phyloP scores from a whole-genome alignment of 2,329 filamentous ascomycete genomes.

The Venturia oleaginea region DNA sequence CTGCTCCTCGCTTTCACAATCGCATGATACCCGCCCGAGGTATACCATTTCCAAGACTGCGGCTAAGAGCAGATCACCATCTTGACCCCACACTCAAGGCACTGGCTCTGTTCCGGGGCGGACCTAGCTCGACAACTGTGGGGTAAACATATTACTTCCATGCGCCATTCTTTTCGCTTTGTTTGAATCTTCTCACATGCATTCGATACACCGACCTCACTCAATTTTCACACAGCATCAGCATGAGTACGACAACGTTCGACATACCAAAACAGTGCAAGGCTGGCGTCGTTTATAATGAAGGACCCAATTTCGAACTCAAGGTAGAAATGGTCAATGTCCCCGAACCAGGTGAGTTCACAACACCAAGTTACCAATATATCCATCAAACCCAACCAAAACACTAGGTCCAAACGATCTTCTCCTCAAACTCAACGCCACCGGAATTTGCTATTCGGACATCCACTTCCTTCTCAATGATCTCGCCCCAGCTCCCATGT shows the following conservation, averaged over 20 bases:
- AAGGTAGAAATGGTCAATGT: slow-evolving; percentile 41
- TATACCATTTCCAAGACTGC: background rate
- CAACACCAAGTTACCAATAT: background rate
- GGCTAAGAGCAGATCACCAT: background rate
- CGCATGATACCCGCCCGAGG: background rate
- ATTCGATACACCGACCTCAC: background rate
- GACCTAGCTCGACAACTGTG: background rate
- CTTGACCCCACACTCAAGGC: background rate
- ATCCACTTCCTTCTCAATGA: slow-evolving; percentile 50
- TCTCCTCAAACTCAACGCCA: slow-evolving; percentile 48
- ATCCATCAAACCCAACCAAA: background rate
- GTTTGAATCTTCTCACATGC: background rate
- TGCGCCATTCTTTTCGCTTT: background rate
- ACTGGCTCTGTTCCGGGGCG: background rate
- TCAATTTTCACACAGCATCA: background rate
- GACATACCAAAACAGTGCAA: slow-evolving; percentile 42
- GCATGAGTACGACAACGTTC: slow-evolving; percentile 15
- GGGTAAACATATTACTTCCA: background rate
- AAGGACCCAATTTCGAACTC: slow-evolving; percentile 40
- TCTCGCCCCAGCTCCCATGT: slow-evolving; percentile 25
- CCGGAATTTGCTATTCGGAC: slow-evolving; percentile 49
- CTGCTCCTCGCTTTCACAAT: background rate
- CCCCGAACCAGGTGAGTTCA: slow-evolving; percentile 35
- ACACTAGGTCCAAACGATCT: slow-evolving; percentile 44
- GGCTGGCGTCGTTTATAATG: slow-evolving; percentile 42